Evolutionary conservation across 2,329 filamentous ascomycete genomes (phyloP).

Genomic region (Trichoderma koningiopsis): DNA sequence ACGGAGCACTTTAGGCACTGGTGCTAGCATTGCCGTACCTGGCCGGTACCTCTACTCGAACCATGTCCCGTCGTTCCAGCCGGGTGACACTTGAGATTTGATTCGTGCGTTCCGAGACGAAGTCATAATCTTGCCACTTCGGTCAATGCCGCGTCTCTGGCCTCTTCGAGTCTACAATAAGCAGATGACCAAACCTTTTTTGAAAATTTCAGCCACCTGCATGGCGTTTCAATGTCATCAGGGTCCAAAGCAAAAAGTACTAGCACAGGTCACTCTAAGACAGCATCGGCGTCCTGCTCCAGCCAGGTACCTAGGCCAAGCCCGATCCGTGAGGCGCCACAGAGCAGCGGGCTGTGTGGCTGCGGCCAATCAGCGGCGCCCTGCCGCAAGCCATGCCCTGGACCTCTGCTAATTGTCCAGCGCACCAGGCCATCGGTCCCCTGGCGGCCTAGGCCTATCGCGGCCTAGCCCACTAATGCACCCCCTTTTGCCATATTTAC

Average conservation of each 20-base stretch:
- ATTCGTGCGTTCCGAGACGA: slow-evolving; percentile 17
- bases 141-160: background rate
- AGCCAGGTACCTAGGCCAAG: slow-evolving; percentile 18
- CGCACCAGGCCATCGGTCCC: slow-evolving; percentile 24
- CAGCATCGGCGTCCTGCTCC: slow-evolving; percentile 7
- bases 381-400: slow-evolving; percentile 9
- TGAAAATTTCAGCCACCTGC: background rate
- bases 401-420: slow-evolving; percentile 23
- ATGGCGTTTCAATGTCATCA: background rate
- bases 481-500: slow-evolving; percentile 27
- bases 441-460: slow-evolving; percentile 15
- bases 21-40: background rate
- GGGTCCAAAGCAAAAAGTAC: background rate
- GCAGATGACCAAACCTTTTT: background rate
- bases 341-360: slow-evolving; percentile 17
- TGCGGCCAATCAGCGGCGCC: slow-evolving; percentile 23
- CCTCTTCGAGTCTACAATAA: too few relatives aligned
- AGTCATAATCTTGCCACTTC: background rate
- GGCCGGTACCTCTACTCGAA: slow-evolving; percentile 12
- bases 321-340: slow-evolving; percentile 26
- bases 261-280: background rate
- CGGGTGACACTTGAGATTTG: slow-evolving; percentile 20
- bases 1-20: slow-evolving; percentile 5
- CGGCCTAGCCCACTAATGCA: slow-evolving; percentile 24
- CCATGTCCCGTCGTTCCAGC: slow-evolving; percentile 13